Conservation (phyloP, 805 yeast genomes). For the Wickerhamomyces strasburgensis region DNA sequence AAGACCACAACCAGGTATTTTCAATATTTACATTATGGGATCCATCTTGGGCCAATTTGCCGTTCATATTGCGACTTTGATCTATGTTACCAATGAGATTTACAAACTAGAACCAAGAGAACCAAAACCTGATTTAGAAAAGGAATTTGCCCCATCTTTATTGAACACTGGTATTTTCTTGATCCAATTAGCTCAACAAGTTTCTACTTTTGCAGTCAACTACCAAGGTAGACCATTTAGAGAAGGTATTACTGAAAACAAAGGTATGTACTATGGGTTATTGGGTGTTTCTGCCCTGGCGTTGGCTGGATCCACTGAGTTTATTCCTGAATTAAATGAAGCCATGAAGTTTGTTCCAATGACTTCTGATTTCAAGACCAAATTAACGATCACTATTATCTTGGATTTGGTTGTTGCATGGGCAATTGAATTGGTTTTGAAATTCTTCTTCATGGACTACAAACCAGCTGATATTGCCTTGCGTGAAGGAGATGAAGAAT, state of each 20-base stretch:
- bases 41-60: constrained; percentile 96
- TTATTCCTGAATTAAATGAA: constrained; percentile 89
- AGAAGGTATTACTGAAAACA: constrained; percentile 83
- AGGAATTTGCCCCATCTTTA: constrained; percentile 80
- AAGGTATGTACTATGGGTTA: constrained; percentile 95
- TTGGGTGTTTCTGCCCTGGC: constrained; percentile 88
- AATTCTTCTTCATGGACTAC: constrained; percentile 82
- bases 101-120: constrained; percentile 89
- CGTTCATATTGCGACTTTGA: constrained; percentile 75
- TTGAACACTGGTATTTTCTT: constrained; percentile 95
- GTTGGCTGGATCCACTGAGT: constrained; percentile 87
- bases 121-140: constrained; percentile 85
- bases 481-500: constrained; percentile 18
- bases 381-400: constrained; percentile 67
- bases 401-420: constrained; percentile 74
- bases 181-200: constrained; percentile 92
- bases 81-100: constrained; percentile 79
- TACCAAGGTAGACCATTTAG: constrained; percentile 97
- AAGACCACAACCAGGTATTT: constrained; percentile 97
- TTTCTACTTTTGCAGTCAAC: constrained; percentile 95
- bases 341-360: constrained; percentile 90
- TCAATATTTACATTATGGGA: constrained; percentile 94
- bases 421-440: constrained; percentile 75
- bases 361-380: constrained; percentile 65
- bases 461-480: constrained; percentile 87